These are phyloP conservation scores for Tripidium arundinaceum DNA, from an alignment of 202 grass and related monocot genomes.

Conservation along the genomic window DNA sequence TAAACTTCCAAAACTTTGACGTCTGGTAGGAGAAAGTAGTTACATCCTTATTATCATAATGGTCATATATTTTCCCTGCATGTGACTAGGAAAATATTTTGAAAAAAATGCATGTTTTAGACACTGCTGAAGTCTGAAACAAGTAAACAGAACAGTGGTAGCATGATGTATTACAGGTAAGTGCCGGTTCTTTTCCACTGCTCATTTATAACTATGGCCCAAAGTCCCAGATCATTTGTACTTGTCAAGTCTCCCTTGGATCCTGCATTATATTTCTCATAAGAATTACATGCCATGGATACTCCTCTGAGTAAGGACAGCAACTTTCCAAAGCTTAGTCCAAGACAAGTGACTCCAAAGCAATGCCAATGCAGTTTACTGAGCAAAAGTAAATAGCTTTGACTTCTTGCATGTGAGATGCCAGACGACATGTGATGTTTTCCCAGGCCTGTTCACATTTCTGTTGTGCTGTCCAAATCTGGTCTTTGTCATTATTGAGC, in stretches of 20 bases:
- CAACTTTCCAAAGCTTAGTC: no score
- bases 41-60: background rate
- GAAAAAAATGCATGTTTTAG: background rate
- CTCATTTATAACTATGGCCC: no score
- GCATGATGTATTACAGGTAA: background rate
- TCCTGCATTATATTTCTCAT: no score
- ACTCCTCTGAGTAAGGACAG: no score
- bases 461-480: slow-evolving; percentile 48
- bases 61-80: background rate
- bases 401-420: slow-evolving; percentile 51
- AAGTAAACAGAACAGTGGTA: background rate
- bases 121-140: no score
- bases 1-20: background rate
- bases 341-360: no score
- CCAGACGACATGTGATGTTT: slow-evolving; percentile 42
- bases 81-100: background rate
- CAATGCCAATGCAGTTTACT: no score
- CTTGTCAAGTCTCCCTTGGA: no score
- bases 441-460: slow-evolving; percentile 30
- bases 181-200: no score
- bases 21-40: background rate
- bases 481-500: slow-evolving; percentile 41
- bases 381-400: slow-evolving; percentile 53
- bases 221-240: no score
- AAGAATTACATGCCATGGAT: no score